Evolutionary conservation across 768 basidiomycete genomes (phyloP), one percentile per base, ranked within the genome.

Genomic region (Dacryopinax primogenitus): DNA sequence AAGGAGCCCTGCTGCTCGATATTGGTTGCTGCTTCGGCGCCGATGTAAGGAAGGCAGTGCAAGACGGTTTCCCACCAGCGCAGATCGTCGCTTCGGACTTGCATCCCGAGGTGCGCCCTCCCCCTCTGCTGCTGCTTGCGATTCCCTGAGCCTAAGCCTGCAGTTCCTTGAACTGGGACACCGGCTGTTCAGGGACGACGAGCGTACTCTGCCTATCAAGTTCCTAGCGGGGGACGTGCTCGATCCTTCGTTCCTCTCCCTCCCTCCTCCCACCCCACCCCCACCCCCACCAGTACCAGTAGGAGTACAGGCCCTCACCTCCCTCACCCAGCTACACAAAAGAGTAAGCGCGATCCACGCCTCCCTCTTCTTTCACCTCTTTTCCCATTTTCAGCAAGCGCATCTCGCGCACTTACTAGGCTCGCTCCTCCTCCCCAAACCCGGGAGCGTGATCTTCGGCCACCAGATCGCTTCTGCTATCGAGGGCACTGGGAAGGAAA

Each of bases 361-460:
- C 4, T 67, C 66, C 28, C 30, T 66, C 11, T 71, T 71, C 63
- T 71, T 71, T 70, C 75, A 78, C 71, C 70, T 83, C 33, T 84
- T 84, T 70, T 66, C 69, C 64, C 74, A 78, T 66, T 73, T 67
- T 18, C 63, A 73, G 32, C 82, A 83, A 67, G 66, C 72, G 11
- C 68, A 76, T 35, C 72, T 83, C 61, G 82, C 79, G 1, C 73
- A 71, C 18, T 71, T 73, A 7, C 70, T 83, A 30, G 80, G 78
- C 0, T 73, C 73, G 7, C 70, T 83, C 3, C 75, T 82, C n/a
- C 74, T 77, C 0, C 77, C 76, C 1, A 69, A 70, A 28, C 75
- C 78, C 0, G 82, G 81, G 1, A 80, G 81, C 1, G 67, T 80
- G 26, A 77, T 82, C 37, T 78, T 81, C 65, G 81, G 82, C 13